These are phyloP conservation scores for Penicillium fuscoglaucum DNA, from an alignment of 2,329 filamentous ascomycete genomes.

Conservation along the genomic window DNA sequence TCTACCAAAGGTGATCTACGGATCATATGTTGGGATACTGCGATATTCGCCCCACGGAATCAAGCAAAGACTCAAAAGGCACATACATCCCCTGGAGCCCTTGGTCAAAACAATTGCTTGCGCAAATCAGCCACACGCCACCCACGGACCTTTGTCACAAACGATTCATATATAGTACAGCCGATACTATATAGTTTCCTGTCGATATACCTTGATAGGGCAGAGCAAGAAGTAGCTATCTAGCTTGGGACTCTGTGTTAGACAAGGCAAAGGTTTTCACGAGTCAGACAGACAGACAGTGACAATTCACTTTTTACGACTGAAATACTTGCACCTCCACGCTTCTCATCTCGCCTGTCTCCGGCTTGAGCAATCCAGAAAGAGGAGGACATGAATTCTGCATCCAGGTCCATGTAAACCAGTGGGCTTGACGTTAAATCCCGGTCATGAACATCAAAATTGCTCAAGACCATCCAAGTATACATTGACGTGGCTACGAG, in stretches of 20 bases:
- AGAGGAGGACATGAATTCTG: constrained; percentile 5
- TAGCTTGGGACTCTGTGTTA: constrained; percentile 74
- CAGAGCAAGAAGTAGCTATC: constrained; percentile 57
- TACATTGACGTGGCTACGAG: neutral
- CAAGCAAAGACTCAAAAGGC: neutral
- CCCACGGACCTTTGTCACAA: constrained; percentile 37
- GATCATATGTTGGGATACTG: neutral
- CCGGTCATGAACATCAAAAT: constrained; percentile 11
- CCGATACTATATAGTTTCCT: constrained; percentile 63
- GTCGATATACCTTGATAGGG: constrained; percentile 70
- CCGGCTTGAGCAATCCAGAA: constrained; percentile 13
- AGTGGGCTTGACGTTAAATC: constrained; percentile 12
- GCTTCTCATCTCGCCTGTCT: constrained; percentile 27
- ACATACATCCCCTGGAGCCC: neutral
- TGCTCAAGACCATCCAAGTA: neutral
- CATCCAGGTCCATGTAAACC: constrained; percentile 25
- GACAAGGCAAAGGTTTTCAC: constrained; percentile 55
- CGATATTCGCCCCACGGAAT: neutral
- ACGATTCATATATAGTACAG: constrained; percentile 47
- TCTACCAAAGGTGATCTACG: neutral
- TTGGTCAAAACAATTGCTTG: constrained; percentile 10
- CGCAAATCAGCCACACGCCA: constrained; percentile 22
- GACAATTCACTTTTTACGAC: constrained; percentile 43
- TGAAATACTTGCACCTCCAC: constrained; percentile 31
- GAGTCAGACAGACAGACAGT: constrained; percentile 36